A percentile compares a stretch with the other conserved stretches of the same genome.
These are phyloP conservation scores for Zymoseptoria ardabiliae DNA, from an alignment of 2,329 filamentous ascomycete species.

Conservation along the genomic window DNA sequence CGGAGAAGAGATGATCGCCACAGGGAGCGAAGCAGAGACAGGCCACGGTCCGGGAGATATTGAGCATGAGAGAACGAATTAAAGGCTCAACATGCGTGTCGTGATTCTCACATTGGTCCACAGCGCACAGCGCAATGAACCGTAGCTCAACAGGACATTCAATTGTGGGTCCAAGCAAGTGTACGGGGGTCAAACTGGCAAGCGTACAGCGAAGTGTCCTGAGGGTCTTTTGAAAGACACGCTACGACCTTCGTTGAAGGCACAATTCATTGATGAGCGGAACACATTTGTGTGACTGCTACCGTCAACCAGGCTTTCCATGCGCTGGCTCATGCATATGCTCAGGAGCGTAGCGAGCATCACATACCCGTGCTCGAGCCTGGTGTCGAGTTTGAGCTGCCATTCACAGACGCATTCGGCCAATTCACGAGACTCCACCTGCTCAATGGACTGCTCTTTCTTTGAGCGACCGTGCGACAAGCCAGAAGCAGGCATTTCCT, in stretches of 20 bases:
- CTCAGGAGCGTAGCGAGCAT: not conserved
- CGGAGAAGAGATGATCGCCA: slow-evolving; percentile 13
- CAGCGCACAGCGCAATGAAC: too few species aligned
- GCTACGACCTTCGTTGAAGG: not conserved
- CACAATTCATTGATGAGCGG: not conserved
- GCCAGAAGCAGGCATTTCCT: not conserved
- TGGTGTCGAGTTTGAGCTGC: not conserved
- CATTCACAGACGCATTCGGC: not conserved
- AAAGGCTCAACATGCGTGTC: not conserved
- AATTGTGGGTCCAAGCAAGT: too few species aligned
- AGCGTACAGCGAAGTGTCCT: too few species aligned
- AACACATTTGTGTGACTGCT: not conserved
- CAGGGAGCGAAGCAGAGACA: slow-evolving; percentile 13
- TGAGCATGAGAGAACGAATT: slow-evolving; percentile 1
- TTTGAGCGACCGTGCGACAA: not conserved
- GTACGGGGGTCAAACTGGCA: too few species aligned
- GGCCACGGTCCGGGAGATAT: slow-evolving; percentile 6
- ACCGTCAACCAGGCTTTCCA: not conserved
- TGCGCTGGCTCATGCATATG: not conserved
- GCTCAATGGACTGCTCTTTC: not conserved
- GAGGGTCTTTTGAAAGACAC: not conserved
- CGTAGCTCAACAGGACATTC: too few species aligned
- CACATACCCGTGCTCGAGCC: not conserved
- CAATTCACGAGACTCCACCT: not conserved
- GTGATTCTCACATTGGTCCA: not conserved